Percentiles rank a stretch among this genome's conserved stretches.
Evolutionary conservation across 805 yeast genomes (phyloP).

Genomic region (Ogataea methanolica): DNA sequence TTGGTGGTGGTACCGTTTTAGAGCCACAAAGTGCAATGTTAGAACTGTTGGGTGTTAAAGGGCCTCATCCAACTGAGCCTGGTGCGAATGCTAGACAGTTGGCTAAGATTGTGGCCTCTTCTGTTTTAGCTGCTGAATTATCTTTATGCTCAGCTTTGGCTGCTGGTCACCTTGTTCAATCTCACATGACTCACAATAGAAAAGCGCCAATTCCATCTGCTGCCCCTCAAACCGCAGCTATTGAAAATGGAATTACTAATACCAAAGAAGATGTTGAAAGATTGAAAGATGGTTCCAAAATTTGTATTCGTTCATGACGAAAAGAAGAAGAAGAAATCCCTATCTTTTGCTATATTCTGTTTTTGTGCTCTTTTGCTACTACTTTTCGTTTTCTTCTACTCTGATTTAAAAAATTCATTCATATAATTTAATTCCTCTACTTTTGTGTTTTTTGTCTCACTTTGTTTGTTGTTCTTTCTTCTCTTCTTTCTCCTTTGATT

Average conservation of each 20-base stretch:
- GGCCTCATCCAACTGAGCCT: constrained; percentile 90
- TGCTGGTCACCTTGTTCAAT: constrained; percentile 96
- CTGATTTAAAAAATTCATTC: not conserved
- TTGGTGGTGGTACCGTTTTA: constrained; percentile 97
- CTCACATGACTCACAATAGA: constrained; percentile 96
- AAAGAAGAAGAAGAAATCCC: not conserved
- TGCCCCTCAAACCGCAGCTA: constrained; percentile 26
- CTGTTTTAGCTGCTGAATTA: constrained; percentile 93
- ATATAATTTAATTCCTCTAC: not conserved
- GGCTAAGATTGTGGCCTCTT: constrained; percentile 89
- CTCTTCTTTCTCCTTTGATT: too few species aligned
- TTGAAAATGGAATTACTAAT: constrained; percentile 10
- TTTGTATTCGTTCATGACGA: constrained; percentile 60
- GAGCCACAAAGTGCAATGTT: constrained; percentile 97
- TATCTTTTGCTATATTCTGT: not conserved
- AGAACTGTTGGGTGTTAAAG: constrained; percentile 89
- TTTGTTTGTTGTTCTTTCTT: too few species aligned
- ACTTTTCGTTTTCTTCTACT: not conserved
- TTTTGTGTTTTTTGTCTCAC: not conserved
- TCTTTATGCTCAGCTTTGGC: constrained; percentile 95
- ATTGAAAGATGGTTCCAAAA: constrained; percentile 67
- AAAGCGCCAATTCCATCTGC: constrained; percentile 26
- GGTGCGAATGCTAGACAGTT: constrained; percentile 93
- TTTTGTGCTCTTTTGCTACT: not conserved
- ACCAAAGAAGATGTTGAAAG: constrained; percentile 37